phyloP scores from a whole-genome alignment of 257 asterid genomes.

The Solanum gracilifrons region DNA sequence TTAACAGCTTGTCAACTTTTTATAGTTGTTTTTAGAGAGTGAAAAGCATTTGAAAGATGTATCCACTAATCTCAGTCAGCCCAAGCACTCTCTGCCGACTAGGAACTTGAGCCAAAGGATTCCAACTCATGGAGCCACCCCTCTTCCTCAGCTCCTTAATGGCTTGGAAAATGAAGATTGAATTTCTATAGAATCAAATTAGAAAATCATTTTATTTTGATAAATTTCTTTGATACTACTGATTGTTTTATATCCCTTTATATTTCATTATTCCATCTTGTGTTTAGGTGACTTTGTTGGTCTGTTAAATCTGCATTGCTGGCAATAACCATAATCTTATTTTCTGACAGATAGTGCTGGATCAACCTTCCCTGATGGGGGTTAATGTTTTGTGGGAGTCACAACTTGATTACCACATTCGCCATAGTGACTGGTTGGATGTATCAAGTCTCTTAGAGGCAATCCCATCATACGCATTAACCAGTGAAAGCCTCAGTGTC shows the following conservation, averaged over 20 bases:
- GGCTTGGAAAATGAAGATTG: background rate
- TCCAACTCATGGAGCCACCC: background rate
- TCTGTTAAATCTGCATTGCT: background rate
- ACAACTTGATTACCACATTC: conserved; percentile 78
- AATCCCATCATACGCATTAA: conserved; percentile 65
- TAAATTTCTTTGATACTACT: background rate
- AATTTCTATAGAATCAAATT: background rate
- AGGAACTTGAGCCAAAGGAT: background rate
- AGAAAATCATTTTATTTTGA: background rate
- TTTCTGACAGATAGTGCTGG: conserved; percentile 75
- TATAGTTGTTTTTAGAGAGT: background rate
- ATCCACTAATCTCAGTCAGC: background rate
- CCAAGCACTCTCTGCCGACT: background rate
- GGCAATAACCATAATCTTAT: conserved; percentile 4
- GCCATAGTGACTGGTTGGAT: conserved; percentile 85
- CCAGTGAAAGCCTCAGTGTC: conserved; percentile 62
- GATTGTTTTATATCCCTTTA: background rate
- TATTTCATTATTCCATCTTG: background rate
- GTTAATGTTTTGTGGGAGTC: conserved; percentile 95
- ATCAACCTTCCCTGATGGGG: conserved; percentile 89
- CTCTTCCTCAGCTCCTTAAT: background rate
- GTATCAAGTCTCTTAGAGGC: conserved; percentile 78
- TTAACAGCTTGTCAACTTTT: background rate
- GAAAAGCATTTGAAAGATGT: background rate
- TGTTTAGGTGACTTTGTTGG: background rate